Evolutionary conservation across 129 eudicot genomes (phyloP), one percentile per base, ranked within the genome.

Genomic region (Chrysanthemum seticuspe): DNA sequence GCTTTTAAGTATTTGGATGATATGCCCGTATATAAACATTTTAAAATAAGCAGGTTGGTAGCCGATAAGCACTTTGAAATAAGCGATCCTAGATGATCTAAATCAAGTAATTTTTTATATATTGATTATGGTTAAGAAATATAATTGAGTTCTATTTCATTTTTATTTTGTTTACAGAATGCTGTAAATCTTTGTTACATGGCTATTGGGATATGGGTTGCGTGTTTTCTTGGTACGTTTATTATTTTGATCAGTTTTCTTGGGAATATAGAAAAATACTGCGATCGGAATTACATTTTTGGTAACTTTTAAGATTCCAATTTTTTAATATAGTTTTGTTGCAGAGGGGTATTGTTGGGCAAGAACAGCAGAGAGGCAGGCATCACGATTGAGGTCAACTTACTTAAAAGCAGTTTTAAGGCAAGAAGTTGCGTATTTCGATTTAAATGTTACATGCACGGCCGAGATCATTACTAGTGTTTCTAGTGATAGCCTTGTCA

Each of bases 301-400:
- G 4, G 36, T 31, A 31, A 25, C 27, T 25, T 25, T 25, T 25
- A 25, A 25, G 2, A 25, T 25, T 25, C 27, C 27, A 25, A 25
- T 25, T 27, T 27, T 34, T 4, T 5, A 34, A 34, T 34, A 0
- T 4, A 16, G 21, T 47, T 59, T 61, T 50, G 1, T 18, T 52
- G 40, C 45, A 86, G 87, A 86, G 85, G 91, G 87, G 7, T 86
- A 80, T 71, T 86, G 87, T 14, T 86, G 87, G 87, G 78, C 87
- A 77, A 86, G 31, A 27, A 27, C 31, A 27, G 31, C 31, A 27
- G 31, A 27, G 31, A 27, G 31, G 3, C 31, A 27, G 91, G 85
- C 90, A 23, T 82, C 90, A 23, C 76, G 68, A 62, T 45, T 85
- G 16, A 76, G 90, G 57, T 64, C 83, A 56, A 80, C 81, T 52